These are phyloP conservation scores for Teunomyces barrocoloradensis DNA, from an alignment of 805 yeast genomes.

Conservation along the genomic window DNA sequence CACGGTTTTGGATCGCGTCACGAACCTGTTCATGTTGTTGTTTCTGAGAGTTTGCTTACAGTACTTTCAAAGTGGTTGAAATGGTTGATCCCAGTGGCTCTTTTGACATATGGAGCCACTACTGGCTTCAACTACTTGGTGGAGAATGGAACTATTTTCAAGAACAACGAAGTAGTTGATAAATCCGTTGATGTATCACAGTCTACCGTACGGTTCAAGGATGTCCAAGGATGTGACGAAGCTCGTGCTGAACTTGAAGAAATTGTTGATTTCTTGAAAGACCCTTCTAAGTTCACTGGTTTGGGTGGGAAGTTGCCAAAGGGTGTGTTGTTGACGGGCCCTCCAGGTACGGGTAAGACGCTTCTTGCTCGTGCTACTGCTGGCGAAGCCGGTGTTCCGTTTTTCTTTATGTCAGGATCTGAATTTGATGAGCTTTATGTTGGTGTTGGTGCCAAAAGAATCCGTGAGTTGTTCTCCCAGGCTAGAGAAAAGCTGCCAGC, in stretches of 20 bases:
- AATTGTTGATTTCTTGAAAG: conserved; percentile 94
- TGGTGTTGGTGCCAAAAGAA: conserved; percentile 98
- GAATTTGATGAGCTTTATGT: conserved; percentile 98
- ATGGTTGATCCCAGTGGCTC: conserved; percentile 80
- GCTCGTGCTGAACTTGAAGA: conserved; percentile 97
- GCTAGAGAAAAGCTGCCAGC: conserved; percentile 97
- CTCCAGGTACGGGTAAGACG: conserved; percentile 99
- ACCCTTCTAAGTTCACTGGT: conserved; percentile 94
- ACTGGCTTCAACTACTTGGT: conserved; percentile 74
- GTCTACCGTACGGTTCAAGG: conserved; percentile 83
- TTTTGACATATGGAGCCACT: conserved; percentile 77
- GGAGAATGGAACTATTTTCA: conserved; percentile 80
- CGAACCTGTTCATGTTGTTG: conserved; percentile 92
- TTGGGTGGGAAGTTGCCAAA: conserved; percentile 97
- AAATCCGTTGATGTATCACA: conserved; percentile 80
- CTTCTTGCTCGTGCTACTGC: conserved; percentile 96
- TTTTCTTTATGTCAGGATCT: conserved; percentile 97
- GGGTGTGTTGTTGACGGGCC: conserved; percentile 95
- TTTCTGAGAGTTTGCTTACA: conserved; percentile 79
- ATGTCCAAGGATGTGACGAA: conserved; percentile 97
- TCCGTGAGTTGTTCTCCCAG: conserved; percentile 87
- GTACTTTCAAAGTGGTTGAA: conserved; percentile 82
- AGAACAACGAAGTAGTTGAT: conserved; percentile 67
- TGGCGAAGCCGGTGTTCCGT: conserved; percentile 98
- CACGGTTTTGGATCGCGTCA: conserved; percentile 57